A percentile compares a stretch with the other conserved stretches of the same genome.
Evolutionary conservation across 441 rosid species (phyloP).

Genomic region (Brassica balearica): DNA sequence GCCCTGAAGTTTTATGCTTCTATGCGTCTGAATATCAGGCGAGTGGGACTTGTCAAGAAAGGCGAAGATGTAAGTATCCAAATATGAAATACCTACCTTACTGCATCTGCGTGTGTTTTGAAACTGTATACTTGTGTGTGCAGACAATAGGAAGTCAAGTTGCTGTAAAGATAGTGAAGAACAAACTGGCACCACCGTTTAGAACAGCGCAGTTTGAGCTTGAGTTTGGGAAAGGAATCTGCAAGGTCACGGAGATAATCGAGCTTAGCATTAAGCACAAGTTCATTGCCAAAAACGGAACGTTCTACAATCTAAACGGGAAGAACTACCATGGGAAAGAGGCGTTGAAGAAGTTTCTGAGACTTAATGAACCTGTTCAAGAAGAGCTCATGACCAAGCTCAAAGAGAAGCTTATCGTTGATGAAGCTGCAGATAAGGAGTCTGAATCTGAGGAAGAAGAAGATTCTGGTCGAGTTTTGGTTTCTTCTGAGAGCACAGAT

Average conservation of each 20-base stretch:
- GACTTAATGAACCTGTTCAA: conserved; percentile 48
- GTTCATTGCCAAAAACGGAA: conserved; percentile 54
- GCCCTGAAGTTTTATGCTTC: conserved; percentile 98
- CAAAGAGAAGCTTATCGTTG: conserved; percentile 58
- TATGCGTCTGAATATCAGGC: conserved; percentile 79
- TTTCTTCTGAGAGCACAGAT: conserved; percentile 66
- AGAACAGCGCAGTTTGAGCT: conserved; percentile 85
- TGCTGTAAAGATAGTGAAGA: conserved; percentile 87
- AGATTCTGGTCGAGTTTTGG: conserved; percentile 48
- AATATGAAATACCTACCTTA: not conserved
- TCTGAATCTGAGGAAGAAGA: conserved; percentile 45
- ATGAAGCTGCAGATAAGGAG: conserved; percentile 42
- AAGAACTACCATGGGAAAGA: conserved; percentile 74
- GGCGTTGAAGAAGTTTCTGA: conserved; percentile 60
- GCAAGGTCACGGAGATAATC: conserved; percentile 71
- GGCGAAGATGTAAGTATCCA: conserved; percentile 75
- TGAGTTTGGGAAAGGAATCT: conserved; percentile 94
- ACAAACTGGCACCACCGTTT: conserved; percentile 96
- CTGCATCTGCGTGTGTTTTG: conserved; percentile 13
- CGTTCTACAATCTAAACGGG: conserved; percentile 56
- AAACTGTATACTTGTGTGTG: conserved; percentile 27
- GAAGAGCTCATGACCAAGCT: conserved; percentile 75
- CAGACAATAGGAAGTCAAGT: conserved; percentile 82
- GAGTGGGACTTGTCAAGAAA: conserved; percentile 77
- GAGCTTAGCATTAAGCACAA: conserved; percentile 77